These are phyloP conservation scores for Somion occarium DNA, from an alignment of 1,284 basidiomycete species.

Conservation along the genomic window DNA sequence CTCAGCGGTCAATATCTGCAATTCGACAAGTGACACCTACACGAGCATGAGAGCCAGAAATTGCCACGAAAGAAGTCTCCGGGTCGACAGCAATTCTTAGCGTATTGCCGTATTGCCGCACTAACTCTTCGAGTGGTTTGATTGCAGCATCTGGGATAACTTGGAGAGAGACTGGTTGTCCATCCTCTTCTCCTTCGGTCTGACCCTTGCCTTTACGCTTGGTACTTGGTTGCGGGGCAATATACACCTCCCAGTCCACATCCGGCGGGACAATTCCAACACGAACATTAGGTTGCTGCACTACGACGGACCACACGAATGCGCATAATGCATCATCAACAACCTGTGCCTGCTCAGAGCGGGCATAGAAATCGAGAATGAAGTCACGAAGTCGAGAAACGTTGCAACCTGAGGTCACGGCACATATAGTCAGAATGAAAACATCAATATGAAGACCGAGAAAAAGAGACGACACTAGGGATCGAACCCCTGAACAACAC, in stretches of 20 bases:
- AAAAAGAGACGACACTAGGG: constrained; percentile 15
- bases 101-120: constrained; percentile 48
- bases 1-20: constrained; percentile 3
- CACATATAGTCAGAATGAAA: constrained; percentile 11
- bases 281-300: constrained; percentile 64
- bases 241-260: constrained; percentile 53
- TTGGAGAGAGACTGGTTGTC: constrained; percentile 38
- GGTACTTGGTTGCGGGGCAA: constrained; percentile 67
- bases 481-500: constrained; percentile 31
- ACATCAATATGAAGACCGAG: constrained; percentile 3
- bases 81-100: constrained; percentile 74
- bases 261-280: constrained; percentile 61
- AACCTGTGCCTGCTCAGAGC: constrained; percentile 42
- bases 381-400: constrained; percentile 66
- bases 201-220: constrained; percentile 56
- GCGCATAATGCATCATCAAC: constrained; percentile 73
- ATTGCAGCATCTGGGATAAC: constrained; percentile 48
- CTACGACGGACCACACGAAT: constrained; percentile 77
- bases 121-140: constrained; percentile 50
- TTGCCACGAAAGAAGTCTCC: constrained; percentile 68
- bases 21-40: constrained; percentile 35
- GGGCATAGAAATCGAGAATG: constrained; percentile 57
- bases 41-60: constrained; percentile 80
- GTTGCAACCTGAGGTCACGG: constrained; percentile 55
- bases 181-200: constrained; percentile 43